Evolutionary conservation across 2,329 filamentous ascomycete species (phyloP), one percentile per base, ranked within the genome.

Genomic region (Talaromyces sp.): DNA sequence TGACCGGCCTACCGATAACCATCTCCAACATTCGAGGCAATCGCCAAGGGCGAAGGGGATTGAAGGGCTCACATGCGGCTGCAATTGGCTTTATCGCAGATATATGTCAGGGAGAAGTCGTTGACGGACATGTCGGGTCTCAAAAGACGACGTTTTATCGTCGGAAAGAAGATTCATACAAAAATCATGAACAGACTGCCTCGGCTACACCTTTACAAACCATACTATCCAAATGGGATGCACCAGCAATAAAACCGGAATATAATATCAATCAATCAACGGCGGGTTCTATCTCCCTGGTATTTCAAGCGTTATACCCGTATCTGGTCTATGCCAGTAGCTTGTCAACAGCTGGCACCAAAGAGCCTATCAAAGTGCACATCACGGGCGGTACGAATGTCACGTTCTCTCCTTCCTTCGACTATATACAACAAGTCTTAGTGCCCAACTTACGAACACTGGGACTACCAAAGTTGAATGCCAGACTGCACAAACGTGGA

Each of bases 371-470:
- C 58, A 72, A 69, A 22, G 68, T 88, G 8, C 78, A 72, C 1
- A 80, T 88, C 40, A 82, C 76, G 8, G 86, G 86, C 5, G 86
- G 86, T 7, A 88, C 86, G 0, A 88, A 88, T 68, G 83, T 85
- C 1, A 82, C 82, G 0, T 80, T 77, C 36, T 82, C 83, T 0
- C 85, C 85, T 7, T 85, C 83, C 2, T 81, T 80, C 70, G 86
- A 88, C 58, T 88, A 88, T 69, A 75, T 85, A 10, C 67, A 75
- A 2, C 82, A 87, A 69, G 85, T 88, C 3, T 77, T 88, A 5
- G 70, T 84, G 2, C 86, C 86, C 0, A 84, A 82, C 65, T 80
- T 88, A 25, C 67, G 75, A 1, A 75, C 72, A 34, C 77, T 88
- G 38, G 84, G 85, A 5, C 75, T 87, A 15, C 83, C 84, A 2